Percentiles rank a stretch among this genome's conserved stretches.
phyloP scores from a whole-genome alignment of 331 rosid species.

The Malus hybrid region DNA sequence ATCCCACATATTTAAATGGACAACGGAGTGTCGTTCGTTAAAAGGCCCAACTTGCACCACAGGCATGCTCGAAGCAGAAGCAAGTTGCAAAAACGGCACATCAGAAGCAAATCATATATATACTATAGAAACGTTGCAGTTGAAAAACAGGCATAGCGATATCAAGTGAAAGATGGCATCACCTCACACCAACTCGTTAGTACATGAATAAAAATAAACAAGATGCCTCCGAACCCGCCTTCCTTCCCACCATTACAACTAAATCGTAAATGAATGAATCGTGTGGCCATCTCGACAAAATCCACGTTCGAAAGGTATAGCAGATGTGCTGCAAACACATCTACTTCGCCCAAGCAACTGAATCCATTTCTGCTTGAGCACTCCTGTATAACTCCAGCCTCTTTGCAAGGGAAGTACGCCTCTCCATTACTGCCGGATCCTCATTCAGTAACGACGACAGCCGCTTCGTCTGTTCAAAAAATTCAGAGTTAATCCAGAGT shows the following conservation, averaged over 20 bases:
- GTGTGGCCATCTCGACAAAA: too few relatives aligned
- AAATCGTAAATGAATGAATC: neutral
- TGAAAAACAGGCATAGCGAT: neutral
- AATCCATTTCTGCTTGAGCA: conserved; percentile 86
- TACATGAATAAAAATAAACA: conserved; percentile 1
- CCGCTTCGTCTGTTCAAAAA: conserved; percentile 52
- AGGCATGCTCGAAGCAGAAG: neutral
- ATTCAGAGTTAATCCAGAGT: neutral
- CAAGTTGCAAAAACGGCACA: neutral
- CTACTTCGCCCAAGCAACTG: conserved; percentile 96
- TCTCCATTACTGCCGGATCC: conserved; percentile 93
- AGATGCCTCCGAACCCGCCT: neutral
- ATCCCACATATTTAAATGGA: too few relatives aligned
- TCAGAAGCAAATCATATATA: neutral
- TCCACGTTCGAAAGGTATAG: neutral
- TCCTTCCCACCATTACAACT: neutral
- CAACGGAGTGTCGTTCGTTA: too few relatives aligned
- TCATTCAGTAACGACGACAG: conserved; percentile 74
- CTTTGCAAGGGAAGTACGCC: conserved; percentile 65
- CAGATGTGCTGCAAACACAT: neutral
- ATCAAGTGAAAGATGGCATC: conserved; percentile 6
- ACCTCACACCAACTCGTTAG: neutral
- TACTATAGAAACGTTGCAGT: neutral
- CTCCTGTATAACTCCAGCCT: conserved; percentile 87
- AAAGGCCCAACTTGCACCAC: too few relatives aligned